Evolutionary conservation across 2,329 filamentous ascomycete species (phyloP).

Genomic region (Stagonosporopsis vannaccii): DNA sequence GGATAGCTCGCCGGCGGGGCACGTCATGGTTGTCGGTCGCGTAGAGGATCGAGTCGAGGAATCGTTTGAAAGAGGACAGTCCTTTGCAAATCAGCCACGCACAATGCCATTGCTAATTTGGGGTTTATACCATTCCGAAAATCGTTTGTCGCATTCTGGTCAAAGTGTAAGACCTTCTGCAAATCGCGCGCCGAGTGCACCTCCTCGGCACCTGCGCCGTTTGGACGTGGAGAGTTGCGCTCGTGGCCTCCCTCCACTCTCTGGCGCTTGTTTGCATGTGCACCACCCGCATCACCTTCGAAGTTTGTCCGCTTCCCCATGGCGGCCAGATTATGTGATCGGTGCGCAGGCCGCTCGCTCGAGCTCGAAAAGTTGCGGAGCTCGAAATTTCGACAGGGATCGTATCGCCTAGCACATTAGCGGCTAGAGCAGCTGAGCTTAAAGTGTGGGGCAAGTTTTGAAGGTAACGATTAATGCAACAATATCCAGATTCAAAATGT

Average conservation of each 20-base stretch:
- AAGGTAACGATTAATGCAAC: neutral
- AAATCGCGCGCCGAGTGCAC: constrained; percentile 46
- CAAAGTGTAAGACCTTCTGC: constrained; percentile 47
- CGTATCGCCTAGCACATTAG: neutral
- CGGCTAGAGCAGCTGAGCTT: neutral
- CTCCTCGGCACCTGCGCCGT: constrained; percentile 33
- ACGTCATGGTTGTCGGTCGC: constrained; percentile 59
- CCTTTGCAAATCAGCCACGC: constrained; percentile 52
- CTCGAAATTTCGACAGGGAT: constrained; percentile 18
- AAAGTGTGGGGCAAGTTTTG: constrained; percentile 1
- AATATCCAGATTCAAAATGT: neutral
- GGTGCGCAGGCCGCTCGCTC: constrained; percentile 7
- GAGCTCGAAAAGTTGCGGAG: constrained; percentile 15
- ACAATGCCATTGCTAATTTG: neutral
- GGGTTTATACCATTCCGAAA: constrained; percentile 39
- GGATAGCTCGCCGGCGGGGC: constrained; percentile 62
- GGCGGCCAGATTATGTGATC: constrained; percentile 16
- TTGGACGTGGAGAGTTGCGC: constrained; percentile 32
- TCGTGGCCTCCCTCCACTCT: constrained; percentile 37
- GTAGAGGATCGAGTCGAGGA: constrained; percentile 71
- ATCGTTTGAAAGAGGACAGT: constrained; percentile 72
- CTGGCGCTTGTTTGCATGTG: constrained; percentile 44
- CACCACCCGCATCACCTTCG: constrained; percentile 37
- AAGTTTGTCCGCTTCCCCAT: constrained; percentile 47
- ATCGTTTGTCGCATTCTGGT: constrained; percentile 42